phyloP scores from a whole-genome alignment of 2,329 filamentous ascomycete species.

The Diplodia seriata region DNA sequence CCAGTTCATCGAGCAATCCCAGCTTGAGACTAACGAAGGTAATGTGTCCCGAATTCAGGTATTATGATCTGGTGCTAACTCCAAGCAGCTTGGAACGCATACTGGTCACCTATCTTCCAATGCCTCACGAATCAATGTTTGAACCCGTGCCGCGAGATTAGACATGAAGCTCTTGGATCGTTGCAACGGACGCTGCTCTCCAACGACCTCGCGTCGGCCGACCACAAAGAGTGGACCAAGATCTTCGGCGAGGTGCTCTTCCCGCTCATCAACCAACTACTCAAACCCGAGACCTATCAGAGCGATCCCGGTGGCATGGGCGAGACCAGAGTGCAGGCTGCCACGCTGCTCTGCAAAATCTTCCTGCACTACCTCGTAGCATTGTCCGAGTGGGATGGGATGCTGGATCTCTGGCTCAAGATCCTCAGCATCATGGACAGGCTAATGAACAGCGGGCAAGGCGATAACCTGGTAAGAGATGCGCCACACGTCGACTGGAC shows the following conservation, averaged over 20 bases:
- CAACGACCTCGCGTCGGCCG: constrained; percentile 79
- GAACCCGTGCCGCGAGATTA: constrained; percentile 91
- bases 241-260: constrained; percentile 96
- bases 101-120: constrained; percentile 95
- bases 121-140: constrained; percentile 88
- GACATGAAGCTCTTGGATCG: constrained; percentile 84
- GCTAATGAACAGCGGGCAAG: constrained; percentile 93
- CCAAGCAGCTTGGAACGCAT: constrained; percentile 84
- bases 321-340: constrained; percentile 89
- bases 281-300: constrained; percentile 95
- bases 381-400: constrained; percentile 82
- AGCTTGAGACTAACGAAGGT: constrained; percentile 87
- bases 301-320: constrained; percentile 92
- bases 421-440: constrained; percentile 95
- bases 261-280: constrained; percentile 81
- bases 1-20: constrained; percentile 87
- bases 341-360: constrained; percentile 90
- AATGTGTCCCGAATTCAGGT: constrained; percentile 37
- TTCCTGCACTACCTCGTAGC: constrained; percentile 92
- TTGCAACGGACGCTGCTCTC: constrained; percentile 87
- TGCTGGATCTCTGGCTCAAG: constrained; percentile 89
- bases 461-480: constrained; percentile 77
- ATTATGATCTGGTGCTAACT: constrained; percentile 32
- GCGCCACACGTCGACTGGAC: background rate
- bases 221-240: constrained; percentile 90